Base-by-base conservation (phyloP, 768 basidiomycete genomes). In the Mycena olivaceomarginata region DNA sequence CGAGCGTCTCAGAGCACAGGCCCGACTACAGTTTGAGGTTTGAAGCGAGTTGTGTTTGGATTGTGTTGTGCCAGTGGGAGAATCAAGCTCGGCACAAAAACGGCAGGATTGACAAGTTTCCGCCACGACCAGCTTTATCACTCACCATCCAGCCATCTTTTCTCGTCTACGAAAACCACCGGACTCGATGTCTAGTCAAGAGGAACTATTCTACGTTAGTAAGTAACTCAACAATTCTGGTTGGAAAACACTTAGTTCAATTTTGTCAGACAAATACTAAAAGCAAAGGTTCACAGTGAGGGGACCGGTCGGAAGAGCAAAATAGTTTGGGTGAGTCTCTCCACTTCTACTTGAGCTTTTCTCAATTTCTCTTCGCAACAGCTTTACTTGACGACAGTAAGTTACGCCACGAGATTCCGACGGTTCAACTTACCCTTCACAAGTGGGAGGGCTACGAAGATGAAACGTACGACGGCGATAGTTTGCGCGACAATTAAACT, bases 401-500 rank as follows among this genome's bases (percentile, higher is more conserved):
- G 60, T 62, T 22, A 6, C 15, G 15, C 37, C 4, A 10, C 16
- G 37, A 4, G 11, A 4, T 59, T 16, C 5, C 39, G 31, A 40
- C 9, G 37, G 7, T 37, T 9, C 12, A 12, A 39, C 39, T 20
- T 40, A 11, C 16, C 18, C 5, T 7, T 4, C 6, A 20, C 39
- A 9, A 62, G 60, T 62, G 60, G 60, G 60, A 62, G 15, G 60
- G 60, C 4, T 62, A 40, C 13, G 60, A 62, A 6, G 60, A 62
- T 9, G 7, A 6, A 5, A 62, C 60, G 60, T 62, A 16, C 18
- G 18, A 18, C 40, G 13, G 2, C 1, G 11, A 18, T 40, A 16
- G 6, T 2, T 39, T 4, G 2, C 16, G 37, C 16, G 9, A 6
- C 16, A 40, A 31, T 37, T 56, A 20, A n/a, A 16, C 12, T 11